These are phyloP conservation scores for Phytophthora vignae DNA, from an alignment of 352 stramenopile genomes.

Conservation along the genomic window DNA sequence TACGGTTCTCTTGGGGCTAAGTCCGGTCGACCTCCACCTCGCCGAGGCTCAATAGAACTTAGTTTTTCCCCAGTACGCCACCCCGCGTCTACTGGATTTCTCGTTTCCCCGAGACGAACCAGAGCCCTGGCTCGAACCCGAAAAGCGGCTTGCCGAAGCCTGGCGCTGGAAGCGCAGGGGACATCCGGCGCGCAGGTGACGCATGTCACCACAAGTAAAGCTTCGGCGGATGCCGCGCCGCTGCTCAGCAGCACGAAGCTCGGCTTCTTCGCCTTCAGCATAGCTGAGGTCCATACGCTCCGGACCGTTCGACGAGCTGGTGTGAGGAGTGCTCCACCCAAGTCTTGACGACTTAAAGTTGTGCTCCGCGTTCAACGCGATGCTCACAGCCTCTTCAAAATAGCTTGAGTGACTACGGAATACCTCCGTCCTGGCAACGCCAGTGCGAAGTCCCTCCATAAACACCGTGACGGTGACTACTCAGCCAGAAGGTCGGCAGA, in stretches of 20 bases:
- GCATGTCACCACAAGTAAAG: not conserved
- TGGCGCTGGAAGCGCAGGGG: not conserved
- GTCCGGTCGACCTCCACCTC: not conserved
- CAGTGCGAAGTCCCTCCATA: slow-evolving; percentile 15
- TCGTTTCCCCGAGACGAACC: not conserved
- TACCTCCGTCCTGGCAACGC: not conserved
- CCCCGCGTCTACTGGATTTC: not conserved
- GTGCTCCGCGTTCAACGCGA: not conserved
- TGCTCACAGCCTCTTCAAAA: slow-evolving; percentile 5
- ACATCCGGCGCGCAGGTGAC: not conserved
- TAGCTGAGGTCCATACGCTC: slow-evolving; percentile 15
- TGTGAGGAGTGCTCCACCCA: not conserved
- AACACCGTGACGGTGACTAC: slow-evolving; percentile 10
- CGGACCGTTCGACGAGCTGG: not conserved
- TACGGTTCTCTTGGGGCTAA: not conserved
- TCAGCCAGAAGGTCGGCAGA: slow-evolving; percentile 3
- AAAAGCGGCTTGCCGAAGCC: not conserved
- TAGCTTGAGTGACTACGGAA: not conserved
- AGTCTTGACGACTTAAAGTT: not conserved
- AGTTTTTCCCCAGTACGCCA: not conserved
- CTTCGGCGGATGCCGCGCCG: not conserved
- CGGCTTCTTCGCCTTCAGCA: slow-evolving; percentile 16
- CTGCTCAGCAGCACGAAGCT: not conserved
- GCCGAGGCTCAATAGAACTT: not conserved
- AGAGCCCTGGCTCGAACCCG: not conserved